Evolutionary conservation across 1,284 basidiomycete genomes (phyloP).

Genomic region (Rhodotorula glutinis): DNA sequence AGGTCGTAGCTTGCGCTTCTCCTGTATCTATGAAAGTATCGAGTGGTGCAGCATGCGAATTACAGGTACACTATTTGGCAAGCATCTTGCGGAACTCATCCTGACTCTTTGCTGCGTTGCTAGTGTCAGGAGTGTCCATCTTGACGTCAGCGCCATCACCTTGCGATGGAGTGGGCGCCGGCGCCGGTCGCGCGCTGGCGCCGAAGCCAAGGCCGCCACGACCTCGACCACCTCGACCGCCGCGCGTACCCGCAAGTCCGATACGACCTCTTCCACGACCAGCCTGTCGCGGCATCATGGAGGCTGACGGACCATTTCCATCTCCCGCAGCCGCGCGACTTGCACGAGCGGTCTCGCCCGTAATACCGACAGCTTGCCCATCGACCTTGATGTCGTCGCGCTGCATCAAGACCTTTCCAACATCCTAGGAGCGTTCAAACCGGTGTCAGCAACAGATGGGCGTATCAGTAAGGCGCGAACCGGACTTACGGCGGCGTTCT

Average conservation of each 20-base stretch:
- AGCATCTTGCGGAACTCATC: slow-evolving; percentile 38
- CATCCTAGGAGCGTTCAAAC: slow-evolving; percentile 58
- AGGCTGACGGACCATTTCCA: background rate
- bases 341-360: slow-evolving; percentile 14
- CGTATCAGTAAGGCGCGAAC: slow-evolving; percentile 1
- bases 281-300: slow-evolving; percentile 31
- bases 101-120: slow-evolving; percentile 16
- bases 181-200: background rate
- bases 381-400: slow-evolving; percentile 25
- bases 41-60: too few relatives aligned
- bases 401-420: slow-evolving; percentile 67
- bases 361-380: slow-evolving; percentile 19
- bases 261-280: slow-evolving; percentile 25
- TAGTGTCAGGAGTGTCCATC: background rate
- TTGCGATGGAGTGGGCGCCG: background rate
- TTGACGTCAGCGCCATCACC: background rate
- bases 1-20: too few relatives aligned
- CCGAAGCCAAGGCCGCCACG: background rate
- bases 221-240: slow-evolving; percentile 20
- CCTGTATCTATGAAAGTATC: too few relatives aligned
- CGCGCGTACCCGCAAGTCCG: slow-evolving; percentile 23
- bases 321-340: slow-evolving; percentile 1
- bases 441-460: background rate
- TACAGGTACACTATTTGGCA: slow-evolving; percentile 8
- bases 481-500: slow-evolving; percentile 64